These are phyloP conservation scores for Neoboletus subvelutipes DNA, from an alignment of 768 basidiomycete genomes.

Conservation along the genomic window DNA sequence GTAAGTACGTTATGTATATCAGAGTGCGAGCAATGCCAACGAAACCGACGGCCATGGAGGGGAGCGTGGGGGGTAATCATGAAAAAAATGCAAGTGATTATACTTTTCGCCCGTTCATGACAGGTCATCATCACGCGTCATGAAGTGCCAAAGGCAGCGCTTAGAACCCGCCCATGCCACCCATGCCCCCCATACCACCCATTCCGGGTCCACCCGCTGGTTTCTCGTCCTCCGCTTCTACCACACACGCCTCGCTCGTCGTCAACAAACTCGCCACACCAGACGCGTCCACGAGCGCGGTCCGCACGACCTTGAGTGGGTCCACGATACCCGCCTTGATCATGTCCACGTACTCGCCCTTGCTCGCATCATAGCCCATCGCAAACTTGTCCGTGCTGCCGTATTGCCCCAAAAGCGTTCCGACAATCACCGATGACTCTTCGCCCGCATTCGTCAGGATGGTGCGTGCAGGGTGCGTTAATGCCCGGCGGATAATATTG, in stretches of 20 bases:
- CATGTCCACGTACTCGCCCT: slow-evolving; percentile 95
- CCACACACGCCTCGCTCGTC: slow-evolving; percentile 89
- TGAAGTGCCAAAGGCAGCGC: not conserved
- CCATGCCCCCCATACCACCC: slow-evolving; percentile 54
- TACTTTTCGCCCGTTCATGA: slow-evolving; percentile 6
- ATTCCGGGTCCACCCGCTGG: slow-evolving; percentile 52
- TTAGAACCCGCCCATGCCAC: slow-evolving; percentile 53
- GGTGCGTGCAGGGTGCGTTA: slow-evolving; percentile 79
- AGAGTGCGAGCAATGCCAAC: not conserved
- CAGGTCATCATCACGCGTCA: not conserved
- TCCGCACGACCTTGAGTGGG: slow-evolving; percentile 93
- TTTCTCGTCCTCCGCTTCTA: slow-evolving; percentile 85
- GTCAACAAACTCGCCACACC: slow-evolving; percentile 94
- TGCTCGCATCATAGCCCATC: slow-evolving; percentile 88
- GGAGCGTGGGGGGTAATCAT: not conserved
- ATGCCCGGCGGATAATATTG: slow-evolving; percentile 83
- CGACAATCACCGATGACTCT: slow-evolving; percentile 91
- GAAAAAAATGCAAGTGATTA: slow-evolving; percentile 9
- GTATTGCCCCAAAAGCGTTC: slow-evolving; percentile 72
- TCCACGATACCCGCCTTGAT: slow-evolving; percentile 93
- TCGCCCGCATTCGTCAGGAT: slow-evolving; percentile 95
- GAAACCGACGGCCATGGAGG: too few relatives aligned
- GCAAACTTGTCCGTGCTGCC: slow-evolving; percentile 73
- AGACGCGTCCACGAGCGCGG: slow-evolving; percentile 86
- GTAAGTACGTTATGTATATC: not conserved